phyloP scores from a whole-genome alignment of 192 early-diverging fungal species.

The Umbelopsis isabellina region DNA sequence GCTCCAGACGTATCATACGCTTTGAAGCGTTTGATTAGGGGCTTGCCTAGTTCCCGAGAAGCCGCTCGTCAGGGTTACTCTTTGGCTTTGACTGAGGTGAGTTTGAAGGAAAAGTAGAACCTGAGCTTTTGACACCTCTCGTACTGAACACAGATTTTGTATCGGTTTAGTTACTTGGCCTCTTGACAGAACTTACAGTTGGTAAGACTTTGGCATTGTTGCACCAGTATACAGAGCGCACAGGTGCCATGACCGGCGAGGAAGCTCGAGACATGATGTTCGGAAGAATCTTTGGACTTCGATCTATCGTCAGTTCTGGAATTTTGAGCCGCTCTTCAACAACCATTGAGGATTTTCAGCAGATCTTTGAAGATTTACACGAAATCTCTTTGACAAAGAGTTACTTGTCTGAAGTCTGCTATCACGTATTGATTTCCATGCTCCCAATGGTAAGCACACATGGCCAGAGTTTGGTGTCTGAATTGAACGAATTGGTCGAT shows the following conservation, averaged over 20 bases:
- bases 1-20: constrained; percentile 87
- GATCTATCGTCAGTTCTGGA: constrained; percentile 81
- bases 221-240: constrained; percentile 64
- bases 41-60: constrained; percentile 82
- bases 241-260: constrained; percentile 74
- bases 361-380: constrained; percentile 69
- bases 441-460: constrained; percentile 48
- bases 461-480: no score
- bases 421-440: constrained; percentile 68
- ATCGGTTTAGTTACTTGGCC: constrained; percentile 40
- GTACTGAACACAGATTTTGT: not conserved
- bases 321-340: constrained; percentile 67
- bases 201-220: constrained; percentile 73
- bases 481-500: not conserved
- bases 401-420: constrained; percentile 81
- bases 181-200: constrained; percentile 47
- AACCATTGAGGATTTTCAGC: constrained; percentile 69
- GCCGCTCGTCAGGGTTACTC: constrained; percentile 96
- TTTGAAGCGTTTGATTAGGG: constrained; percentile 83
- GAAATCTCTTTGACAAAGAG: constrained; percentile 73
- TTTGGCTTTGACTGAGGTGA: constrained; percentile 85
- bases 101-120: not conserved
- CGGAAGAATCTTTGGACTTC: constrained; percentile 88
- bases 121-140: not conserved
- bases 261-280: constrained; percentile 90